A percentile compares a stretch with the other conserved stretches of the same genome.
Evolutionary conservation across 352 stramenopile species (phyloP).

Genomic region (Phytophthora chlamydospora): DNA sequence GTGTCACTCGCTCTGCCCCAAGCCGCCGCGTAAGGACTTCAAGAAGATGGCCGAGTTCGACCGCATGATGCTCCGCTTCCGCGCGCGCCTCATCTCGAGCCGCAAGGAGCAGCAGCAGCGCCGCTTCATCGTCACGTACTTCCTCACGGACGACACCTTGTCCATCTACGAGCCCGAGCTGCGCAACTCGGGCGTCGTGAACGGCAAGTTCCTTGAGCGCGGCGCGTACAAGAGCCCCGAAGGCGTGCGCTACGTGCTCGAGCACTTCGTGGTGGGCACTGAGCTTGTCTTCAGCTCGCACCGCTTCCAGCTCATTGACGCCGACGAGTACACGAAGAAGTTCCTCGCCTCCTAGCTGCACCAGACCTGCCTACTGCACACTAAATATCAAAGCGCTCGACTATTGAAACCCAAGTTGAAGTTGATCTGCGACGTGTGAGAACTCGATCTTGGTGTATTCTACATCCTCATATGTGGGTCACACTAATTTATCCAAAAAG

Average conservation of each 20-base stretch:
- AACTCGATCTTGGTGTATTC: too few relatives aligned
- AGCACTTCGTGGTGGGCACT: constrained; percentile 62
- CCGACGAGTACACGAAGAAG: constrained; percentile 86
- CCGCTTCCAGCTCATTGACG: constrained; percentile 78
- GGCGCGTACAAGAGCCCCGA: constrained; percentile 70
- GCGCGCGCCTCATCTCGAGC: constrained; percentile 69
- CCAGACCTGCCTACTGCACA: neutral
- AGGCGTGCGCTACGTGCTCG: constrained; percentile 60
- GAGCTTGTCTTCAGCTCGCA: constrained; percentile 72
- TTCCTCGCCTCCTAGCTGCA: constrained; percentile 61
- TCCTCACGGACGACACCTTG: constrained; percentile 80
- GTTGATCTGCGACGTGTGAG: constrained; percentile 6
- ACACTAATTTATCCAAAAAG: neutral
- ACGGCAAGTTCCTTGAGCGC: constrained; percentile 87
- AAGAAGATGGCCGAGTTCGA: constrained; percentile 83
- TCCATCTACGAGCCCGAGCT: constrained; percentile 80
- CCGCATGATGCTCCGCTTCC: constrained; percentile 79
- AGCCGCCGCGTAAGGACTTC: constrained; percentile 80
- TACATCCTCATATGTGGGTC: neutral
- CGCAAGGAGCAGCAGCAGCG: constrained; percentile 80
- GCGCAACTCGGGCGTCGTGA: constrained; percentile 82
- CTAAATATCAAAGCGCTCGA: too few relatives aligned
- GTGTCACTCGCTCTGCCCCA: constrained; percentile 64
- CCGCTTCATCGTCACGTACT: constrained; percentile 85
- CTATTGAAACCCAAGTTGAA: constrained; percentile 4